A percentile compares a stretch with the other conserved stretches of the same genome.
These are phyloP conservation scores for Erodium maritimum DNA, from an alignment of 345 rosid species.

Conservation along the genomic window DNA sequence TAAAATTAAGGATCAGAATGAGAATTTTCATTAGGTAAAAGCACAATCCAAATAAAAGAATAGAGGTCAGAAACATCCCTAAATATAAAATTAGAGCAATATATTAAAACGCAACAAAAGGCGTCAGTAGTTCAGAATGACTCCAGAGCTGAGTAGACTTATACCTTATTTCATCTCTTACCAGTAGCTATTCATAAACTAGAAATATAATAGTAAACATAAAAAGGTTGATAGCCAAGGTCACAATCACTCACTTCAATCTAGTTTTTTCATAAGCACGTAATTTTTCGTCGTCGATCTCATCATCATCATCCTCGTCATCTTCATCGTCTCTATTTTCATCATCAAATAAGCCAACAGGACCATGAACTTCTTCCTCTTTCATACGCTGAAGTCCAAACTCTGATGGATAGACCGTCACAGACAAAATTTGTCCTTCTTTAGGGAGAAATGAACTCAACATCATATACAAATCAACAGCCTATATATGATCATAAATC, in stretches of 20 bases:
- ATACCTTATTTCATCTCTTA: neutral
- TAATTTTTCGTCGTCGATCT: conserved; percentile 45
- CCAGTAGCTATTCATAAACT: neutral
- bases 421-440: conserved; percentile 61
- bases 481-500: conserved; percentile 29
- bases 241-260: conserved; percentile 40
- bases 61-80: too few species aligned
- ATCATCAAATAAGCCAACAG: conserved; percentile 59
- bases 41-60: too few species aligned
- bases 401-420: conserved; percentile 80
- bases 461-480: conserved; percentile 69
- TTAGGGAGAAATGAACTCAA: conserved; percentile 71
- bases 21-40: too few species aligned
- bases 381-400: conserved; percentile 82
- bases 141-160: neutral
- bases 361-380: conserved; percentile 93
- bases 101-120: too few species aligned
- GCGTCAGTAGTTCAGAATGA: too few species aligned
- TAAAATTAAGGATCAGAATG: too few species aligned
- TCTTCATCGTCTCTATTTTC: conserved; percentile 25
- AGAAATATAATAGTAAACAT: neutral
- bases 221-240: neutral
- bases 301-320: conserved; percentile 22
- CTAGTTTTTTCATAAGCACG: conserved; percentile 74
- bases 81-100: too few species aligned